These are phyloP conservation scores for Pythium chondricola DNA, from an alignment of 352 stramenopile genomes.

Conservation along the genomic window DNA sequence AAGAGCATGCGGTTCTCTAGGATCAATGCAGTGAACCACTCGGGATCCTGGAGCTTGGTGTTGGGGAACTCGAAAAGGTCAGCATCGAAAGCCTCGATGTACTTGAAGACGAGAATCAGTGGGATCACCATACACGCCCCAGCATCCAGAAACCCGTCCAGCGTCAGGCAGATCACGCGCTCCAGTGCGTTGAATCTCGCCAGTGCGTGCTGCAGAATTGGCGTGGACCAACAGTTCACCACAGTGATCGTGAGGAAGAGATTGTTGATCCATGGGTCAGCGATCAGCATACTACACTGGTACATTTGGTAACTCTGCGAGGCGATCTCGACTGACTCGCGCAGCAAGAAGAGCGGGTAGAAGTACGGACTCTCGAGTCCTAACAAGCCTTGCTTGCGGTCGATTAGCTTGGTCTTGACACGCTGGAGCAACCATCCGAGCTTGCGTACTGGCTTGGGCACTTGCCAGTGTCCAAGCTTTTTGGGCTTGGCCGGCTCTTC, in stretches of 20 bases:
- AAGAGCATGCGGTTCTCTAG: slow-evolving; percentile 21
- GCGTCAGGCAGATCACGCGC: slow-evolving; percentile 13
- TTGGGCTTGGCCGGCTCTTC: not conserved
- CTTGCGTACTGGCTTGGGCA: not conserved
- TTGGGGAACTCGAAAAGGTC: slow-evolving; percentile 10
- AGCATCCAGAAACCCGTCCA: slow-evolving; percentile 13
- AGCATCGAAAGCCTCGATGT: slow-evolving; percentile 14
- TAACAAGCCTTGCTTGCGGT: slow-evolving; percentile 15
- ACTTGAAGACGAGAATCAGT: slow-evolving; percentile 17
- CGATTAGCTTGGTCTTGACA: slow-evolving; percentile 10
- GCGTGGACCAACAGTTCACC: slow-evolving; percentile 20
- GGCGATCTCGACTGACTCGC: slow-evolving; percentile 14
- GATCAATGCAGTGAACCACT: slow-evolving; percentile 20
- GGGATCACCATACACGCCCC: slow-evolving; percentile 16
- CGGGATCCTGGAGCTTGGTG: slow-evolving; percentile 13
- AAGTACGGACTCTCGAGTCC: slow-evolving; percentile 21
- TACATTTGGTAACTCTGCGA: slow-evolving; percentile 23
- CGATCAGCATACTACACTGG: slow-evolving; percentile 16
- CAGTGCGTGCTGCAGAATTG: slow-evolving; percentile 16
- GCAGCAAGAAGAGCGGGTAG: slow-evolving; percentile 14
- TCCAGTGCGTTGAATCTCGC: slow-evolving; percentile 15
- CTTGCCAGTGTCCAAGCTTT: not conserved
- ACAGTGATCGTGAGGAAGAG: slow-evolving; percentile 17
- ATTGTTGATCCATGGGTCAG: slow-evolving; percentile 18
- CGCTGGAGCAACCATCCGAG: slow-evolving; percentile 6